A percentile compares a stretch with the other conserved stretches of the same genome.
Evolutionary conservation across 1,284 basidiomycete genomes (phyloP).

Genomic region (Ganoderma multipileum): DNA sequence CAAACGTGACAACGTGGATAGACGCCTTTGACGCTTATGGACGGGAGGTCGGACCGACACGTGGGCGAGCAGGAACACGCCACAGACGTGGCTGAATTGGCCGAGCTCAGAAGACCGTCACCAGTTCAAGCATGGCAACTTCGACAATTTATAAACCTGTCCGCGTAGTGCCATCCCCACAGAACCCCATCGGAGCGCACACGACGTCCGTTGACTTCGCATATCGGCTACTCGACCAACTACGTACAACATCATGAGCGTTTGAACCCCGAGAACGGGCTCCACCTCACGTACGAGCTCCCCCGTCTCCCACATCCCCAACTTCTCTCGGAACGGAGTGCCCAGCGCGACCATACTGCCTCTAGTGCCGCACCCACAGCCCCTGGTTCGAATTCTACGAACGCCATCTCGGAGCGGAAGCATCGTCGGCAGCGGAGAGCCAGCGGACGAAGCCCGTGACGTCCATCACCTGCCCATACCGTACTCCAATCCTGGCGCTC

Average conservation of each 20-base stretch:
- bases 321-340: constrained; percentile 4
- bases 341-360: neutral
- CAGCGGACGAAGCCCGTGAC: constrained; percentile 43
- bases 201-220: constrained; percentile 13
- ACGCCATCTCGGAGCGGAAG: constrained; percentile 6
- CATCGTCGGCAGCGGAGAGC: constrained; percentile 26
- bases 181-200: constrained; percentile 15
- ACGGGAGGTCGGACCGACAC: constrained; percentile 17
- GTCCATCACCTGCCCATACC: constrained; percentile 49
- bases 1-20: neutral
- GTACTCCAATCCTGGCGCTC: constrained; percentile 24
- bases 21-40: neutral
- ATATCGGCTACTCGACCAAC: neutral
- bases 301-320: neutral
- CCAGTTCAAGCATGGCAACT: constrained; percentile 4
- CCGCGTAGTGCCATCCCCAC: neutral
- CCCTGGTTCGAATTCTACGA: neutral
- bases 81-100: neutral
- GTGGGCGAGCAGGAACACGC: constrained; percentile 9
- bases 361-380: neutral
- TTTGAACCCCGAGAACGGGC: neutral
- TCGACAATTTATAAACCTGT: constrained; percentile 11
- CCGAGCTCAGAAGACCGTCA: neutral
- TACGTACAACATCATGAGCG: neutral
- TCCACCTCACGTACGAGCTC: neutral